Evolutionary conservation across 495 filamentous ascomycete species (phyloP), one percentile per base, ranked within the genome.

Genomic region (Sporormia fimetaria): DNA sequence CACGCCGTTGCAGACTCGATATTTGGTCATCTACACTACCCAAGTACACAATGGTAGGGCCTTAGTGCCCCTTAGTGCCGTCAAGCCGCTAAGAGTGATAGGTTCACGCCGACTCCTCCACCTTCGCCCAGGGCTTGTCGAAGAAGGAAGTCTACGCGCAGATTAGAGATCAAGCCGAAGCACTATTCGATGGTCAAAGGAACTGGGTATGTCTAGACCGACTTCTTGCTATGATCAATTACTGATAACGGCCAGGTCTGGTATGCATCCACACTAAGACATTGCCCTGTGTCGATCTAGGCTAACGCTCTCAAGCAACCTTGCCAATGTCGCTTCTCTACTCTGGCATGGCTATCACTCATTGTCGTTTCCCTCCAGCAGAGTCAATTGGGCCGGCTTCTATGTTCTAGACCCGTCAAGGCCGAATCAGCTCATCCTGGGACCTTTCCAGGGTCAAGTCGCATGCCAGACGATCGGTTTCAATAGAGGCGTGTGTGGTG

Each of bases 311-410:
- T n/a, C 18, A 39, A 14, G 4, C 37, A 93, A 94, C 61, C 73
- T 87, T 41, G 73, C 87, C 48, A 94, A 94, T 55, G 61, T 79
- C 28, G 73, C 87, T 37, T 83, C 87, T 22, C 75, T 94, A 33
- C 73, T 94, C 51, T 90, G 81, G 78, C 83, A 94, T 63, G 79
- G 77, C 26, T 85, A 81, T 57, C 75, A 78, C 49, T 78, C 85
- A 6, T 73, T 94, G 35, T 76, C 82, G n/a, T 55, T 68, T 0
- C 83, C 87, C 12, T 81, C 75, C 33, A 70, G 64, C 21, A 62
- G 73, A 24, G 80, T 85, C 5, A 94, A 94, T 66, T 94, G 87
- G 87, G 76, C 81, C 40, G 87, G 86, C 21, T 94, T 94, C 74
- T 94, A 94, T 64, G 76, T 81, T 37, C 68, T 83, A 54, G 73